Evolutionary conservation across 2,329 filamentous ascomycete genomes (phyloP).

Genomic region (Chaetomium sp.): DNA sequence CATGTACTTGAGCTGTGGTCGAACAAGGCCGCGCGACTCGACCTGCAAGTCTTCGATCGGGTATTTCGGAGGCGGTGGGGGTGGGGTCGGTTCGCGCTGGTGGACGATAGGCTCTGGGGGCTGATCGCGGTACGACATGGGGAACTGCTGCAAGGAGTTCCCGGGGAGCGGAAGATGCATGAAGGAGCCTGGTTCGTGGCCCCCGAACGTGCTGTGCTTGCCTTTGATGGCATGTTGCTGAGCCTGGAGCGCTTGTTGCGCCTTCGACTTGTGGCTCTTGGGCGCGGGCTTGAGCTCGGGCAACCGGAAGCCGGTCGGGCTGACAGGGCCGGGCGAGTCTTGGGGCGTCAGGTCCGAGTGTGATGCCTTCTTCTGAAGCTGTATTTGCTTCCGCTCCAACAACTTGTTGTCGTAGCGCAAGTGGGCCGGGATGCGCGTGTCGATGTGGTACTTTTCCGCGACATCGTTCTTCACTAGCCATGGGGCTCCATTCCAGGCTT

Average conservation of each 20-base stretch:
- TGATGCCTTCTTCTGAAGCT: constrained; percentile 57
- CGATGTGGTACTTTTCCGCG: constrained; percentile 77
- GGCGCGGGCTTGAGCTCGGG: constrained; percentile 68
- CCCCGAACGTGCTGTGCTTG: constrained; percentile 32
- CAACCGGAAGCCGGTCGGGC: constrained; percentile 46
- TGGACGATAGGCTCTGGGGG: constrained; percentile 32
- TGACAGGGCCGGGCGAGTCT: constrained; percentile 28
- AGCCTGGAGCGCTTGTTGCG: constrained; percentile 27
- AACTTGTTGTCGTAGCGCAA: constrained; percentile 75
- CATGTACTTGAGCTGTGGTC: constrained; percentile 73
- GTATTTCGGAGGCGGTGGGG: constrained; percentile 76
- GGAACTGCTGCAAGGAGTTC: constrained; percentile 40
- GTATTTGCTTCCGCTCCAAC: constrained; percentile 66
- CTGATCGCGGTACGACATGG: constrained; percentile 38
- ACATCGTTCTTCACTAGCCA: constrained; percentile 90
- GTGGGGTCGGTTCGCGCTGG: constrained; percentile 26
- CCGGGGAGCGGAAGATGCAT: constrained; percentile 36
- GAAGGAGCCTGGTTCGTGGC: constrained; percentile 34
- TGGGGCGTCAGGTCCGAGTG: constrained; percentile 34
- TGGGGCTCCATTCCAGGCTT: constrained; percentile 91
- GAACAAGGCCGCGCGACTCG: constrained; percentile 57
- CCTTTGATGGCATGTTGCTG: constrained; percentile 36
- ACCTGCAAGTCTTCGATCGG: constrained; percentile 92
- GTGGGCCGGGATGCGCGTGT: constrained; percentile 77
- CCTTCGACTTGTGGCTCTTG: constrained; percentile 60